Evolutionary conservation across 2,329 filamentous ascomycete genomes (phyloP).

Genomic region (Cladosporium cucumerinum): DNA sequence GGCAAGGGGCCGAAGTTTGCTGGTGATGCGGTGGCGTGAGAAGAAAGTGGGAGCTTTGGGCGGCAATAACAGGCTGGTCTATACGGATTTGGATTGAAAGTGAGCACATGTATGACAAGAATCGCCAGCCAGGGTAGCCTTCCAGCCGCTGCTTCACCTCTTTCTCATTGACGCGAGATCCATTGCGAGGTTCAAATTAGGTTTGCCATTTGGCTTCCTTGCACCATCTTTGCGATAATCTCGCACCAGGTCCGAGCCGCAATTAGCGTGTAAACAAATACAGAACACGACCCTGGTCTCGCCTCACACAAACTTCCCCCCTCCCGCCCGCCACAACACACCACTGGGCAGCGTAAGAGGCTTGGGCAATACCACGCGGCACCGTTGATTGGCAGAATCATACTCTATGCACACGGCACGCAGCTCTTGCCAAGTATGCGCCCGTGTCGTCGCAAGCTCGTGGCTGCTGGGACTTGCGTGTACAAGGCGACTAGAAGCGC

Average conservation of each 20-base stretch:
- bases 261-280: neutral
- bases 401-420: neutral
- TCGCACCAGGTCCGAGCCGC: neutral
- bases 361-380: neutral
- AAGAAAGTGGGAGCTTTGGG: neutral
- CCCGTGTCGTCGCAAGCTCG: neutral
- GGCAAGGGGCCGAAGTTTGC: neutral
- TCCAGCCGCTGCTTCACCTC: neutral
- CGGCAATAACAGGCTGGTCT: neutral
- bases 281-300: neutral
- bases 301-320: neutral
- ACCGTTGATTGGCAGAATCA: neutral
- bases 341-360: conserved; percentile 4
- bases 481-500: neutral
- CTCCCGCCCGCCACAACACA: neutral
- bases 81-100: neutral
- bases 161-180: neutral
- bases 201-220: neutral
- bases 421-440: neutral
- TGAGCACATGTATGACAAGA: neutral
- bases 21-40: neutral
- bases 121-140: neutral
- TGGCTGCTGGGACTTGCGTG: neutral
- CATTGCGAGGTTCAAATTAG: neutral
- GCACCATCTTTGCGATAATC: neutral